phyloP scores from a whole-genome alignment of 2,329 filamentous ascomycete genomes.

The Triangularia verruculosa region DNA sequence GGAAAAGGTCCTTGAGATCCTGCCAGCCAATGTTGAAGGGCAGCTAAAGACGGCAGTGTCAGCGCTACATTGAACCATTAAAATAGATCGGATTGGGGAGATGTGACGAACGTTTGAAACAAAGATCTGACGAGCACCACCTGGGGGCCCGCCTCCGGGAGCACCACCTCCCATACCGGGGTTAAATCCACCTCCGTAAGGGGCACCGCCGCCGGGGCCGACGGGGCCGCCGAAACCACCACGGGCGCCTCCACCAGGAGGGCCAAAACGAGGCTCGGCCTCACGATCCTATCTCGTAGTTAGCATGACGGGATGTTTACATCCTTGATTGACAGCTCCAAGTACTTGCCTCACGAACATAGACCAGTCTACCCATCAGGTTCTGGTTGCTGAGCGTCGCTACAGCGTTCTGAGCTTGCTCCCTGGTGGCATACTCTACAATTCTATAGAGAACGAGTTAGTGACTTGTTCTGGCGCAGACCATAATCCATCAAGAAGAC shows the following conservation, averaged over 20 bases:
- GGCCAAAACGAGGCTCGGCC: constrained; percentile 93
- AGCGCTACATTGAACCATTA: neutral
- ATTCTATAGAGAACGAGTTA: constrained; percentile 61
- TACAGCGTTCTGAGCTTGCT: constrained; percentile 97
- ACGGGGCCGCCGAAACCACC: constrained; percentile 60
- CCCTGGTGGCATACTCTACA: constrained; percentile 99
- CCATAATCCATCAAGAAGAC: constrained; percentile 38
- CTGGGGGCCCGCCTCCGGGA: constrained; percentile 40
- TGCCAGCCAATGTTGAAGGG: constrained; percentile 98
- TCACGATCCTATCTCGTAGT: constrained; percentile 77
- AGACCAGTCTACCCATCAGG: constrained; percentile 96
- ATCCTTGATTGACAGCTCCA: neutral
- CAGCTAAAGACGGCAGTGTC: constrained; percentile 57
- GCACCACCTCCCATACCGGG: constrained; percentile 46
- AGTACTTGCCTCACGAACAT: constrained; percentile 83
- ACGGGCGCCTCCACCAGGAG: constrained; percentile 61
- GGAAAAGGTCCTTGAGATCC: constrained; percentile 97
- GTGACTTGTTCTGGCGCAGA: constrained; percentile 13
- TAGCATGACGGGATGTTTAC: neutral
- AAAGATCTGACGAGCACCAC: constrained; percentile 86
- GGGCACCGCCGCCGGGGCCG: constrained; percentile 45
- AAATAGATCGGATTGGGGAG: constrained; percentile 26
- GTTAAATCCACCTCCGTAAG: constrained; percentile 54
- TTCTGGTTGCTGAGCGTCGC: constrained; percentile 98
- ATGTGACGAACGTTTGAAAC: constrained; percentile 88